These are phyloP conservation scores for Stagonosporopsis vannaccii DNA, from an alignment of 2,329 filamentous ascomycete genomes.

Conservation along the genomic window DNA sequence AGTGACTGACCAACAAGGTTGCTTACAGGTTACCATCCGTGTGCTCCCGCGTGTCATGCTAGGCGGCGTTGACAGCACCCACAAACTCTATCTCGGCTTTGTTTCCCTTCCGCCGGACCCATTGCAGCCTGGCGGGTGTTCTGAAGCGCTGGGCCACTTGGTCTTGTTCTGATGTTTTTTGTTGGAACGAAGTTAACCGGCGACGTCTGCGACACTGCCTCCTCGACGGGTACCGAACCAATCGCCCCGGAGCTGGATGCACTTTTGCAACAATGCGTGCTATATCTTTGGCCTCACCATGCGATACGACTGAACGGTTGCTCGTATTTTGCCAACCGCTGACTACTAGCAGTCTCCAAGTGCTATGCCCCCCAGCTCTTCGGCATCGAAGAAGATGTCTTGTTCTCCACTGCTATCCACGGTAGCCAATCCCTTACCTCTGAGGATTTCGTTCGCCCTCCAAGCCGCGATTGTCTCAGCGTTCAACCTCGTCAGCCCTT, in stretches of 20 bases:
- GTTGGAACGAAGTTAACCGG: not conserved
- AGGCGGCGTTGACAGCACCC: conserved; percentile 11
- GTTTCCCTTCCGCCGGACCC: not conserved
- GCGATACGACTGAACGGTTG: not conserved
- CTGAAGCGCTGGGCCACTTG: not conserved
- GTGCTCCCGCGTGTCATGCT: conserved; percentile 11
- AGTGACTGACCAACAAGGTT: not conserved
- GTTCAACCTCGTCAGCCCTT: conserved; percentile 45
- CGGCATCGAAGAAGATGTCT: conserved; percentile 14
- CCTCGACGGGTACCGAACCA: conserved; percentile 13
- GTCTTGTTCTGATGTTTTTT: not conserved
- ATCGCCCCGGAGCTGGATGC: not conserved
- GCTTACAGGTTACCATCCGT: not conserved
- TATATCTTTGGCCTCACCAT: not conserved
- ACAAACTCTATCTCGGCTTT: conserved; percentile 15
- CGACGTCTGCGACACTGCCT: conserved; percentile 11
- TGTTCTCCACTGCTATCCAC: conserved; percentile 19
- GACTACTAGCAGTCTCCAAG: conserved; percentile 3
- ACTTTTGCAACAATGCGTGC: not conserved
- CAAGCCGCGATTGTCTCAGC: conserved; percentile 52
- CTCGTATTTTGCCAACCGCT: not conserved
- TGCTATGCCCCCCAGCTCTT: not conserved
- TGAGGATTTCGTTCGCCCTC: conserved; percentile 36
- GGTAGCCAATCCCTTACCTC: conserved; percentile 8
- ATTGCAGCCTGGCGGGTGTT: not conserved